These are phyloP conservation scores for Mycena filopes DNA, from an alignment of 768 basidiomycete genomes.

Conservation along the genomic window DNA sequence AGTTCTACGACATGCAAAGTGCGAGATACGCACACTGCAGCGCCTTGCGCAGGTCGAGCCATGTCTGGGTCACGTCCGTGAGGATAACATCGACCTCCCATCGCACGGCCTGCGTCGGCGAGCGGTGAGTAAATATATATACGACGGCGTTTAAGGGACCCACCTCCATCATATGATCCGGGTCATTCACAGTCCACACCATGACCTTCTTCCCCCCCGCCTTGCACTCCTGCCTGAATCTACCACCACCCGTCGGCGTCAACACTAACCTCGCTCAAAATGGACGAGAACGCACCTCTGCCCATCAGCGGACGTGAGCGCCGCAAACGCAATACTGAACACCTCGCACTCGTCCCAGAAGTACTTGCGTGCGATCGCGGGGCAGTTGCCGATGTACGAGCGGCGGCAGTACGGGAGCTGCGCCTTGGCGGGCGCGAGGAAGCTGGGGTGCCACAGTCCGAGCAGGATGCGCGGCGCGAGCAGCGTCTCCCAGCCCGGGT, in stretches of 20 bases:
- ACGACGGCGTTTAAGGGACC: slow-evolving; percentile 36
- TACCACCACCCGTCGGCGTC: slow-evolving; percentile 38
- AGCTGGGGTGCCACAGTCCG: slow-evolving; percentile 93
- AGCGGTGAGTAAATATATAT: neutral
- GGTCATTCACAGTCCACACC: slow-evolving; percentile 97
- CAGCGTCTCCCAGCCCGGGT: slow-evolving; percentile 76
- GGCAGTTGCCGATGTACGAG: slow-evolving; percentile 84
- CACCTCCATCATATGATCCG: slow-evolving; percentile 91
- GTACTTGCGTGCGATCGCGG: slow-evolving; percentile 79
- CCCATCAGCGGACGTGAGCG: slow-evolving; percentile 79
- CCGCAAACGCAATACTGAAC: slow-evolving; percentile 85
- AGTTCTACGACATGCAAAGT: neutral
- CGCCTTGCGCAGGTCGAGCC: slow-evolving; percentile 70
- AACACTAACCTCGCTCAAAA: slow-evolving; percentile 3
- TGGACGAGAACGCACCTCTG: slow-evolving; percentile 57
- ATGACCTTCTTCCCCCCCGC: slow-evolving; percentile 83
- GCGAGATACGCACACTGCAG: slow-evolving; percentile 59
- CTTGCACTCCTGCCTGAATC: slow-evolving; percentile 87
- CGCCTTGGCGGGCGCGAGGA: slow-evolving; percentile 79
- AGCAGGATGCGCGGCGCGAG: slow-evolving; percentile 86
- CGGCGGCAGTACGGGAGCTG: slow-evolving; percentile 85
- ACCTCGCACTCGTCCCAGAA: slow-evolving; percentile 91
- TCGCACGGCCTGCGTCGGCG: slow-evolving; percentile 66
- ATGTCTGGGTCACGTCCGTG: slow-evolving; percentile 77
- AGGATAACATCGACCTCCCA: slow-evolving; percentile 85